Evolutionary conservation across 2,329 filamentous ascomycete species (phyloP), one percentile per base, ranked within the genome.

Genomic region (Fusarium gaditjirri): DNA sequence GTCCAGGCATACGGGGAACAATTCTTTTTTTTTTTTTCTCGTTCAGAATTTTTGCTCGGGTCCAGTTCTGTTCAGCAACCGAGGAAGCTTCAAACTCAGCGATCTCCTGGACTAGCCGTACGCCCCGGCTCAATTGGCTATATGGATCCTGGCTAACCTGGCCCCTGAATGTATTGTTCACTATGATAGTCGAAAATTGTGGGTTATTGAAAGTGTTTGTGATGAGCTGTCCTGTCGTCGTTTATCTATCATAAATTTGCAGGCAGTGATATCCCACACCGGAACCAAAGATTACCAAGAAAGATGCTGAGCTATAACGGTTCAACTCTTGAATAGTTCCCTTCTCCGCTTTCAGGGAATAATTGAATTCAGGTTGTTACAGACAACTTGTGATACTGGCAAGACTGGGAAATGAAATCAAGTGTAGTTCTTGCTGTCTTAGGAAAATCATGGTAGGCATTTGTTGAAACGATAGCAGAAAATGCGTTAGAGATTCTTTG

Each of bases 301-400:
- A 67, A 74, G 72, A 69, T 41, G 29, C 72, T 62, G 66, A 76
- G 75, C 71, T 77, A 44, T 76, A 75, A 74, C 47, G 29, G 12
- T 50, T 68, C 49, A 39, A 68, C 16, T 59, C 57, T 65, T 33
- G 29, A 25, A 50, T 25, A 19, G n/a, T 25, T 25, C 14, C 29
- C 29, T 25, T 35, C n/a, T 23, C 46, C 23, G 29, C 49, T 38
- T 25, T 25, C 23, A 16, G 33, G 33, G 33, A 25, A 21, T 38
- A 14, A 11, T 52, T 52, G 10, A 38, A 27, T 11, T 16, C 23
- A 27, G 21, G 33, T 5, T 21, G 23, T n/a, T 41, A 38, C 23
- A 27, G 33, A n/a, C 17, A 27, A 38, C 12, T 23, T 19, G n/a
- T 23, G 46, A 33, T 23, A 23, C 29, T 49, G 27, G 46, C 27